A percentile compares a stretch with the other conserved stretches of the same genome.
phyloP scores from a whole-genome alignment of 2,329 filamentous ascomycete genomes.

The Neospermospora avenae region DNA sequence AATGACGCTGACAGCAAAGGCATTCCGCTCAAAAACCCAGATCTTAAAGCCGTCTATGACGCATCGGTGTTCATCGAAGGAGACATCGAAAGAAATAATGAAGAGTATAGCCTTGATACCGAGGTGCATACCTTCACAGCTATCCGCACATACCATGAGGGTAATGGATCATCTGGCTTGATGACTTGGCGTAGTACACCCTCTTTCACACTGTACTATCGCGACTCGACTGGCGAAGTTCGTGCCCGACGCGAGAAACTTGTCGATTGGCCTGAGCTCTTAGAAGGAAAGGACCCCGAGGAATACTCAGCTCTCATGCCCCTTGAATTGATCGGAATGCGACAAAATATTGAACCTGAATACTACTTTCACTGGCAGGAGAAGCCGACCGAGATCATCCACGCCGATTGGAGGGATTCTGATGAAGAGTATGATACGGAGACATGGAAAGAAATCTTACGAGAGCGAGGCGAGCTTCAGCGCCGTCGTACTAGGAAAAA shows the following conservation, averaged over 20 bases:
- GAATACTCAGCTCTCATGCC: conserved; percentile 17
- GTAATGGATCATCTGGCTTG: not conserved
- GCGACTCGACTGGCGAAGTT: conserved; percentile 17
- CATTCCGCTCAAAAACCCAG: not conserved
- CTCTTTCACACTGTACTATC: conserved; percentile 35
- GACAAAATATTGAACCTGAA: not conserved
- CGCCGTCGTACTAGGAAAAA: conserved; percentile 36
- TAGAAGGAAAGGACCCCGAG: not conserved
- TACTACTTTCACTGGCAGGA: conserved; percentile 20
- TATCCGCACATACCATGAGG: conserved; percentile 11
- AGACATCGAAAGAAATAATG: not conserved
- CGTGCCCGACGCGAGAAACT: conserved; percentile 30
- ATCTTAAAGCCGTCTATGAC: not conserved
- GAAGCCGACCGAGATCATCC: conserved; percentile 44
- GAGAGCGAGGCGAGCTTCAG: conserved; percentile 39
- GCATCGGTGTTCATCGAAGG: no score
- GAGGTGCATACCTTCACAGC: not conserved
- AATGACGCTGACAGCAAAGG: no score
- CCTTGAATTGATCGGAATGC: not conserved
- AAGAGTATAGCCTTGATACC: not conserved
- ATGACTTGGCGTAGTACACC: conserved; percentile 22
- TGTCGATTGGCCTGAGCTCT: conserved; percentile 32
- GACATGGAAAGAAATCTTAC: conserved; percentile 59
- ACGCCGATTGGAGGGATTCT: conserved; percentile 52
- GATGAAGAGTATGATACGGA: conserved; percentile 51